A percentile compares a stretch with the other conserved stretches of the same genome.
These are phyloP conservation scores for Smittium culicis DNA, from an alignment of 371 early-diverging fungal species.

Conservation along the genomic window DNA sequence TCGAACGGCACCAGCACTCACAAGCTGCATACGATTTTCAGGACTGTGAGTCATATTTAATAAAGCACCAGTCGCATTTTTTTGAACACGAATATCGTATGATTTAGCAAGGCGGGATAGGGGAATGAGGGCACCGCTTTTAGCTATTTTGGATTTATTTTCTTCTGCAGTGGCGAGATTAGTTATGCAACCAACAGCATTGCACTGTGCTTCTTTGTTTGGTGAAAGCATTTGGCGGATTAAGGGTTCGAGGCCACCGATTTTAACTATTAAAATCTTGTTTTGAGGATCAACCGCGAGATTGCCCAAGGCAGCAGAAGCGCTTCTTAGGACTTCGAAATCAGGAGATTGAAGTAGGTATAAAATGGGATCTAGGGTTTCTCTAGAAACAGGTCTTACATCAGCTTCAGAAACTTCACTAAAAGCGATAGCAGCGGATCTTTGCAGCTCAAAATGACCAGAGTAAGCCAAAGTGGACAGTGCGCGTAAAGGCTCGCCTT, in stretches of 20 bases:
- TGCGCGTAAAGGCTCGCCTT: conserved; percentile 70
- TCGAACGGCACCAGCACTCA: conserved; percentile 73
- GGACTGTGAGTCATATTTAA: conserved; percentile 87
- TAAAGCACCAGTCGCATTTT: conserved; percentile 86
- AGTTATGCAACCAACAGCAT: conserved; percentile 92
- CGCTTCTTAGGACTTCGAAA: conserved; percentile 75
- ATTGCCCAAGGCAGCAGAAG: conserved; percentile 81
- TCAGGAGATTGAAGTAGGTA: conserved; percentile 70
- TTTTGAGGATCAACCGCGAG: conserved; percentile 72
- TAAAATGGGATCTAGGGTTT: conserved; percentile 66
- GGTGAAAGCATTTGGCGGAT: conserved; percentile 75
- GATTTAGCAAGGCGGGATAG: conserved; percentile 66
- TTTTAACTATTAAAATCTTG: conserved; percentile 68
- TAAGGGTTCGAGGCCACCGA: conserved; percentile 78
- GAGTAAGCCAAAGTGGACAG: conserved; percentile 72
- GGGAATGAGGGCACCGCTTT: conserved; percentile 64
- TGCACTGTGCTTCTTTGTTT: conserved; percentile 82
- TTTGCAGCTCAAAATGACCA: conserved; percentile 68
- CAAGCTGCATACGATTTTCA: conserved; percentile 72
- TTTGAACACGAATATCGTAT: conserved; percentile 72
- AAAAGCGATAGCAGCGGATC: conserved; percentile 81
- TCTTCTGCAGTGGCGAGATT: conserved; percentile 83
- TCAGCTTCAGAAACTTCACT: conserved; percentile 83
- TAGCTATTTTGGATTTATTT: conserved; percentile 76
- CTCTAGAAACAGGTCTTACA: conserved; percentile 60